These are phyloP conservation scores for Claviceps spartinae DNA, from an alignment of 2,329 filamentous ascomycete genomes.

Conservation along the genomic window DNA sequence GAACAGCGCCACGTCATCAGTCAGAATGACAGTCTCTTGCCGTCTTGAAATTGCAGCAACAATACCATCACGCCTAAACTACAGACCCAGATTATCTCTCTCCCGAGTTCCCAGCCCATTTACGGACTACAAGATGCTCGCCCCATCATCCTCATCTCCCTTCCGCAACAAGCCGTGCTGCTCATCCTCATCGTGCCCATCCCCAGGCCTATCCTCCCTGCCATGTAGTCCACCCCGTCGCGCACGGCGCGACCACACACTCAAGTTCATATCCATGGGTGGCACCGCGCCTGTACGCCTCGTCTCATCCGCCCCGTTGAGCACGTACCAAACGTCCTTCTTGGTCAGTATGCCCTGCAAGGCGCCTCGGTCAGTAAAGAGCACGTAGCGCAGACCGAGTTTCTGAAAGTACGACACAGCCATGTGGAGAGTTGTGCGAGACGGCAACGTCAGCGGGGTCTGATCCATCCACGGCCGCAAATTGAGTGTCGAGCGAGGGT, in stretches of 20 bases:
- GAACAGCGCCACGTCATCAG: too few species aligned
- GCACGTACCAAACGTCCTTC: slow-evolving; percentile 91
- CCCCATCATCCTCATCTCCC: too few species aligned
- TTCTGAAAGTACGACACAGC: slow-evolving; percentile 90
- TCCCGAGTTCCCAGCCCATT: too few species aligned
- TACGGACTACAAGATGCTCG: too few species aligned
- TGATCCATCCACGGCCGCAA: slow-evolving; percentile 98
- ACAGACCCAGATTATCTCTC: too few species aligned
- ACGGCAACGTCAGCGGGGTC: slow-evolving; percentile 82
- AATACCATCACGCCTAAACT: too few species aligned
- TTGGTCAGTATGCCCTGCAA: slow-evolving; percentile 84
- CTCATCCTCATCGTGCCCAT: not conserved
- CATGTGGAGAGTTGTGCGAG: slow-evolving; percentile 64
- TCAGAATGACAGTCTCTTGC: too few species aligned
- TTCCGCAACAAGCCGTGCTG: too few species aligned
- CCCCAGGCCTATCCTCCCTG: not conserved
- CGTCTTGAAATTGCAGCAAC: too few species aligned
- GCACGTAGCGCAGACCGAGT: slow-evolving; percentile 76
- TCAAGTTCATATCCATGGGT: not conserved
- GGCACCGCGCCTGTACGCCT: slow-evolving; percentile 25
- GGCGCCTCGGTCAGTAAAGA: slow-evolving; percentile 72
- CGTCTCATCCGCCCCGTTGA: slow-evolving; percentile 63
- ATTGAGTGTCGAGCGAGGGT: slow-evolving; percentile 67
- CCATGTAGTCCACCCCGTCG: not conserved
- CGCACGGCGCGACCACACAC: not conserved